Conservation (phyloP, 2,329 filamentous ascomycete species). For the Diaporthe australafricana region DNA sequence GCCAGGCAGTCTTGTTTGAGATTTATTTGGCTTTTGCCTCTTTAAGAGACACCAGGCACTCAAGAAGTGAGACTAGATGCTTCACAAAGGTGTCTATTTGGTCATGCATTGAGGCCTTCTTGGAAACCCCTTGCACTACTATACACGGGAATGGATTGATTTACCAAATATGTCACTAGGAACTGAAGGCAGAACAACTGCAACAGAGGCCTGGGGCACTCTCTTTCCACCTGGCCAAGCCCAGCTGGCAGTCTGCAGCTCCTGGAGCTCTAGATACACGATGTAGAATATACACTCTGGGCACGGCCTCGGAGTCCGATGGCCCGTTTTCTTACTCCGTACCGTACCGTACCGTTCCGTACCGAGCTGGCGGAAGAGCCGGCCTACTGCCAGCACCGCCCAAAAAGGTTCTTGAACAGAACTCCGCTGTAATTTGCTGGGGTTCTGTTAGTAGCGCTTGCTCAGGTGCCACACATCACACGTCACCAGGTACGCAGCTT, state of each 20-base stretch:
- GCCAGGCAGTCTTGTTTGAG: background rate
- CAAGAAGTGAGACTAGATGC: background rate
- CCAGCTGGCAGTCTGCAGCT: background rate
- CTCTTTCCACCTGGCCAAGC: background rate
- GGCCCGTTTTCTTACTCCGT: constrained; percentile 7
- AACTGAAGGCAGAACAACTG: background rate
- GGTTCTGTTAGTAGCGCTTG: background rate
- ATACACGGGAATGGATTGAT: too few species aligned
- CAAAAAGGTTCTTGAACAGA: constrained; percentile 26
- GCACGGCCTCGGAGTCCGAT: constrained; percentile 4
- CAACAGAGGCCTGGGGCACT: background rate
- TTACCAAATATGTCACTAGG: background rate
- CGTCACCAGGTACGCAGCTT: background rate
- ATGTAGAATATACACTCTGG: background rate
- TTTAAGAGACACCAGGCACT: background rate
- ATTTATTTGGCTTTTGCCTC: background rate
- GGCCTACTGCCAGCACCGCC: background rate
- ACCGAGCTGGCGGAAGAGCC: constrained; percentile 9
- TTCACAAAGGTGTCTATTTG: background rate
- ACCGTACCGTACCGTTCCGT: constrained; percentile 7
- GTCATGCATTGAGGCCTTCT: background rate
- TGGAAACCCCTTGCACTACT: too few species aligned
- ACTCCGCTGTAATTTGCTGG: constrained; percentile 3
- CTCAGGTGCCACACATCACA: constrained; percentile 11
- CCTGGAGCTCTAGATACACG: background rate